Evolutionary conservation across 331 rosid species (phyloP).

Genomic region (Pyracantha coccinea): DNA sequence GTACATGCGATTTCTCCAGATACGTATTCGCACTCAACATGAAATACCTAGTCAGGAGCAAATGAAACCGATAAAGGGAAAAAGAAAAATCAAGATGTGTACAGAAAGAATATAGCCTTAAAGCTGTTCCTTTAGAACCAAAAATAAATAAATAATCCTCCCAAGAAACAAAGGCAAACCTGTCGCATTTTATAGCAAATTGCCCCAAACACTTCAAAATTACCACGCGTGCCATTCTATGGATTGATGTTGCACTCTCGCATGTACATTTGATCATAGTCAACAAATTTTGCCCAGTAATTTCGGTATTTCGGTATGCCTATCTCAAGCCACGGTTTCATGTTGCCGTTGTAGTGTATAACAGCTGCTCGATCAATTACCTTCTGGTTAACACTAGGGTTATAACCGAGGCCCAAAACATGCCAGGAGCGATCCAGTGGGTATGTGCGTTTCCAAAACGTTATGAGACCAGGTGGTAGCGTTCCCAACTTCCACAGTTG

Average conservation of each 20-base stretch:
- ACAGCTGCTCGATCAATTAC: slow-evolving; percentile 87
- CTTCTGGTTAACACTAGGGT: slow-evolving; percentile 62
- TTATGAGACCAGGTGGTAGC: slow-evolving; percentile 93
- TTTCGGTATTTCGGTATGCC: slow-evolving; percentile 77
- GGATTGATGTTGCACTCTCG: slow-evolving; percentile 94
- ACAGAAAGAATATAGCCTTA: slow-evolving; percentile 47
- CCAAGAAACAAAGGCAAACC: slow-evolving; percentile 38
- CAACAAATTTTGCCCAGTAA: slow-evolving; percentile 73
- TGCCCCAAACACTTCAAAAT: slow-evolving; percentile 19
- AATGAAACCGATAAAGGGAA: neutral
- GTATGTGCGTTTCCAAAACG: slow-evolving; percentile 86
- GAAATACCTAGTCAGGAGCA: slow-evolving; percentile 1
- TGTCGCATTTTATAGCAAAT: slow-evolving; percentile 24
- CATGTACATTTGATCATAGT: slow-evolving; percentile 57
- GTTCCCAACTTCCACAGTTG: slow-evolving; percentile 97
- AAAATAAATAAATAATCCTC: slow-evolving; percentile 19
- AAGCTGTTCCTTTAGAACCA: slow-evolving; percentile 24
- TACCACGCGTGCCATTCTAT: slow-evolving; percentile 26
- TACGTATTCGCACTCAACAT: slow-evolving; percentile 13
- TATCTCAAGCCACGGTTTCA: slow-evolving; percentile 99
- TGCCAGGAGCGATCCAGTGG: slow-evolving; percentile 75
- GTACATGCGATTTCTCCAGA: slow-evolving; percentile 28
- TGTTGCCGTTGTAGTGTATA: slow-evolving; percentile 89
- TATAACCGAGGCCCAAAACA: slow-evolving; percentile 88
- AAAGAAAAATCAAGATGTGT: slow-evolving; percentile 17